Evolutionary conservation across 1,284 basidiomycete genomes (phyloP).

Genomic region (Fomitopsis betulina): DNA sequence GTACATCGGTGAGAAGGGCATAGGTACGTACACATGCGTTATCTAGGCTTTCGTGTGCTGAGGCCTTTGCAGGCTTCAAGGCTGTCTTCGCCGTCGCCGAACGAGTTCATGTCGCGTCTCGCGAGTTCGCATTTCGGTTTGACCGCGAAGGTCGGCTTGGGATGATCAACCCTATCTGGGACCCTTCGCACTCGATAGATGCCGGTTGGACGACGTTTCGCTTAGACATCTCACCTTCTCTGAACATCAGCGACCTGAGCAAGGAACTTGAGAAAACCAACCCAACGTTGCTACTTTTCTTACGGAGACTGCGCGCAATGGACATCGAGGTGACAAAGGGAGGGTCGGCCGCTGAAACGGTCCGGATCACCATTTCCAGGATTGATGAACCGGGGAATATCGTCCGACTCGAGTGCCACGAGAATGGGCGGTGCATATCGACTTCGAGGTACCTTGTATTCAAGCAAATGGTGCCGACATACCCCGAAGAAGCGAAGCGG

Average conservation of each 20-base stretch:
- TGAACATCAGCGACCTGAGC: background rate
- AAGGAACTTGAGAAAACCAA: background rate
- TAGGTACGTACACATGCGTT: background rate
- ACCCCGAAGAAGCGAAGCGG: background rate
- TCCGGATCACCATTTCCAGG: background rate
- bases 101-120: background rate
- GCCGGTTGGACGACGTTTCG: background rate
- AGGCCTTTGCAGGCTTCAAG: background rate
- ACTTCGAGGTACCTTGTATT: background rate
- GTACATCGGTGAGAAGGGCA: background rate
- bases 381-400: background rate
- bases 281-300: background rate
- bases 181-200: background rate
- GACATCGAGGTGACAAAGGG: background rate
- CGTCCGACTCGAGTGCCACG: background rate
- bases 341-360: background rate
- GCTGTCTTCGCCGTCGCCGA: background rate
- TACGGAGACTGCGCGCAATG: background rate
- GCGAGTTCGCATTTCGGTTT: background rate
- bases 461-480: background rate
- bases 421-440: background rate
- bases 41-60: background rate
- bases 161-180: conserved; percentile 1
- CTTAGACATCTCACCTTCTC: background rate
- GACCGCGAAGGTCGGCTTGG: background rate